Evolutionary conservation across 2,329 filamentous ascomycete species (phyloP).

Genomic region (Fusarium foetens): DNA sequence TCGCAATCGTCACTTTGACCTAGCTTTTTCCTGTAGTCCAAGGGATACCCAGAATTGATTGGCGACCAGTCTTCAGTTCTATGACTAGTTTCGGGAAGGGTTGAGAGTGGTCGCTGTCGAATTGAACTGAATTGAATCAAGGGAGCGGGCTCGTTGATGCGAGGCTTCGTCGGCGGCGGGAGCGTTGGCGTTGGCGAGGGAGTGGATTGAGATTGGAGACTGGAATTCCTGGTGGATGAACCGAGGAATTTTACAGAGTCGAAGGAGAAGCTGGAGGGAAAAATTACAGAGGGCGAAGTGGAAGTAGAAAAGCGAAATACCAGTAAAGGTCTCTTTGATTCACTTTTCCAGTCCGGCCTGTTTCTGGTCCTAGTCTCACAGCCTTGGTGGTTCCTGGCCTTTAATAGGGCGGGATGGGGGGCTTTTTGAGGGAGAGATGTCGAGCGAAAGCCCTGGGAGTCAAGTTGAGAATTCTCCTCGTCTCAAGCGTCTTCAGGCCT

Average conservation of each 20-base stretch:
- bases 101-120: conserved; percentile 45
- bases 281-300: conserved; percentile 33
- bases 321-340: conserved; percentile 53
- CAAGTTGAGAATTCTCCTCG: conserved; percentile 49
- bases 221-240: conserved; percentile 56
- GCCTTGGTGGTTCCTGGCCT: conserved; percentile 44
- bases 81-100: conserved; percentile 51
- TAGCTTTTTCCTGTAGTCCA: conserved; percentile 34
- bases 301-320: conserved; percentile 51
- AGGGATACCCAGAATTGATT: conserved; percentile 52
- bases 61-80: conserved; percentile 30
- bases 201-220: conserved; percentile 32
- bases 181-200: conserved; percentile 28
- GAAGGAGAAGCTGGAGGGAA: conserved; percentile 36
- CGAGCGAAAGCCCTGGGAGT: conserved; percentile 13
- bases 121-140: conserved; percentile 31
- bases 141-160: conserved; percentile 46
- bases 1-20: conserved; percentile 29
- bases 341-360: conserved; percentile 44
- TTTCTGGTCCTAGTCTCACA: conserved; percentile 41
- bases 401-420: conserved; percentile 41
- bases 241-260: conserved; percentile 54
- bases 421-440: conserved; percentile 13
- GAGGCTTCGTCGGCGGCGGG: conserved; percentile 33
- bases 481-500: conserved; percentile 51